Base-by-base conservation (phyloP, 805 yeast species). In the Kazachstania africana region DNA sequence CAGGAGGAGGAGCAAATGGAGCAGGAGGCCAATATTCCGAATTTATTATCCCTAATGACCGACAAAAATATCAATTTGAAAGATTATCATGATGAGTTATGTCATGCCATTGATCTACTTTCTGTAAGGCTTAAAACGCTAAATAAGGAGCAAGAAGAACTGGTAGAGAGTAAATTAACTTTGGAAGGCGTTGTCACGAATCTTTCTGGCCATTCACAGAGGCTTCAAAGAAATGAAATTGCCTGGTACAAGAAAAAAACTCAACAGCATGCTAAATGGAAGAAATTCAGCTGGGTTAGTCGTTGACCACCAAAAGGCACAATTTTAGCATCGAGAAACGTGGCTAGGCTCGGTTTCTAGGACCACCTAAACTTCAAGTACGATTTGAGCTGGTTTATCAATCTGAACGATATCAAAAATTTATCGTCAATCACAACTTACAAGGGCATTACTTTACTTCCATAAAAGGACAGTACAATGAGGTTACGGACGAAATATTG, bases 131-230 rank as follows among this genome's bases (percentile, higher is more conserved):
- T 71, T 18, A 44, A 42, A 16, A 47, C 42, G 3, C 57, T 72
- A 3, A 62, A 64, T 32, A 48, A 38, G 8, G 46, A 68, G 36
- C 60, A 68, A 29, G 50, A 53, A 22, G 72, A 66, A 6, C 56
- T 76, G 13, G 60, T 60, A 35, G 67, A 64, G 26, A 93, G 85
- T 51, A 79, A 81, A 45, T 70, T 68, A 21, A 72, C 87, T 12
- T 85, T 78, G 49, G 94, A 88, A 44, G 68, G 78, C 3, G 94
- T 91, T 42, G 85, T 91, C 26, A 94, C 84, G 48, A 85, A 83
- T 45, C 60, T 87, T 43, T 81, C 87, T 12, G 96, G 94, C 6
- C 85, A 87, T 50, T 80, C 94, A 5, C 95, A 91, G 53, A 72
- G 82, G 44, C 45, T 79, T 31, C 69, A 80, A 43, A 63, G 88